Evolutionary conservation across 495 filamentous ascomycete species (phyloP).

Genomic region (Aspergillus nidulans): DNA sequence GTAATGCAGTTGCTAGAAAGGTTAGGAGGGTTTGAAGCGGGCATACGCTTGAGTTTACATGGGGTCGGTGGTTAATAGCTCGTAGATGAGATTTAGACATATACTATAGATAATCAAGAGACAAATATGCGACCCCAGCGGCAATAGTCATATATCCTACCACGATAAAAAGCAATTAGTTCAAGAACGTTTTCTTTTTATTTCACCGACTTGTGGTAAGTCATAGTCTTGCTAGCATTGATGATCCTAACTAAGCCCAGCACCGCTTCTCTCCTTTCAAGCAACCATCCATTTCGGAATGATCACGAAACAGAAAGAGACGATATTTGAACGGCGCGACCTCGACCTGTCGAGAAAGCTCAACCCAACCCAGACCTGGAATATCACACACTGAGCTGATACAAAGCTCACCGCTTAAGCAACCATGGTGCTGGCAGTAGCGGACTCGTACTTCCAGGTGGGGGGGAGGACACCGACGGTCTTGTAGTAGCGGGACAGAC

Average conservation of each 20-base stretch:
- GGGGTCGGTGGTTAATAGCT: too few species aligned
- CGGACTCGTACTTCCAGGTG: conserved; percentile 93
- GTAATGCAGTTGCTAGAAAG: conserved; percentile 79
- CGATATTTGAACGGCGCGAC: not conserved
- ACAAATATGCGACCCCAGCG: too few species aligned
- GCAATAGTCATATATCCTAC: too few species aligned
- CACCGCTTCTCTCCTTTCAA: not conserved
- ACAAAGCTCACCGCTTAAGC: conserved; percentile 34
- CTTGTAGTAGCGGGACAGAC: conserved; percentile 97
- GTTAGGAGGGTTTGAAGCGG: conserved; percentile 29
- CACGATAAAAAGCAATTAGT: too few species aligned
- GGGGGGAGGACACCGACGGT: conserved; percentile 96
- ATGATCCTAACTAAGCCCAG: not conserved
- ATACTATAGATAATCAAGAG: too few species aligned
- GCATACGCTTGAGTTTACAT: not conserved
- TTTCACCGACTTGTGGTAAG: conserved; percentile 4
- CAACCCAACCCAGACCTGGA: not conserved
- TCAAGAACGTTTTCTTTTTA: not conserved
- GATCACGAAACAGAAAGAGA: not conserved
- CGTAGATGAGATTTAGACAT: not conserved
- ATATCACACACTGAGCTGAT: conserved; percentile 11
- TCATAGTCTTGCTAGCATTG: not conserved
- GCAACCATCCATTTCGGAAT: not conserved
- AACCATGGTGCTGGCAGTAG: conserved; percentile 53
- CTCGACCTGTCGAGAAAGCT: conserved; percentile 6